Percentiles rank a stretch among this genome's conserved stretches.
phyloP scores from a whole-genome alignment of 768 basidiomycete species.

The Kwoniella sp. region DNA sequence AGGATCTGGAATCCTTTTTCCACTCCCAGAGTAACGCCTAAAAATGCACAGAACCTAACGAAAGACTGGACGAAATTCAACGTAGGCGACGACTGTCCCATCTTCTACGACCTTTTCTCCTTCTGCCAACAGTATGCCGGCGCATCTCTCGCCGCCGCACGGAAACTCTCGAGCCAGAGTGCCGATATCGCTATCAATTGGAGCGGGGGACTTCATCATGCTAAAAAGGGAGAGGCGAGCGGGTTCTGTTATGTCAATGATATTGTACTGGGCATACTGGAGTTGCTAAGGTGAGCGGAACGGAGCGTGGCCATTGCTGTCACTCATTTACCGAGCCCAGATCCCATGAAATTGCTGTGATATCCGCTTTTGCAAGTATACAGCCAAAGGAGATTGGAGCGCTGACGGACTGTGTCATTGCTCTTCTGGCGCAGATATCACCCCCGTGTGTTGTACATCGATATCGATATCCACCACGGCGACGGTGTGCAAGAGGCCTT shows the following conservation, averaged over 20 bases:
- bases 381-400: background rate
- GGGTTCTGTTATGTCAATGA: constrained; percentile 99
- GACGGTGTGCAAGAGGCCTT: constrained; percentile 98
- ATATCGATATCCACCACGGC: constrained; percentile 98
- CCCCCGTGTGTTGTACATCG: constrained; percentile 93
- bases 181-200: constrained; percentile 99
- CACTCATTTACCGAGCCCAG: too few species aligned
- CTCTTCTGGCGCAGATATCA: constrained; percentile 66
- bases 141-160: constrained; percentile 83
- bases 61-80: constrained; percentile 71
- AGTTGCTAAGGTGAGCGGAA: constrained; percentile 72
- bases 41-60: constrained; percentile 57
- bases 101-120: constrained; percentile 91
- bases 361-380: background rate
- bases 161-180: constrained; percentile 77
- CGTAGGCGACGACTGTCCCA: constrained; percentile 95
- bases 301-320: background rate
- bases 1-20: too few species aligned
- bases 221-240: constrained; percentile 95
- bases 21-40: constrained; percentile 84
- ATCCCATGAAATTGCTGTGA: background rate
- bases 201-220: constrained; percentile 98
- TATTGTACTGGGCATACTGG: constrained; percentile 89
- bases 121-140: constrained; percentile 95
- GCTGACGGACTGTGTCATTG: background rate